Conservation (phyloP, 192 early-diverging fungal species). For the Pecoramyces ruminantium region DNA sequence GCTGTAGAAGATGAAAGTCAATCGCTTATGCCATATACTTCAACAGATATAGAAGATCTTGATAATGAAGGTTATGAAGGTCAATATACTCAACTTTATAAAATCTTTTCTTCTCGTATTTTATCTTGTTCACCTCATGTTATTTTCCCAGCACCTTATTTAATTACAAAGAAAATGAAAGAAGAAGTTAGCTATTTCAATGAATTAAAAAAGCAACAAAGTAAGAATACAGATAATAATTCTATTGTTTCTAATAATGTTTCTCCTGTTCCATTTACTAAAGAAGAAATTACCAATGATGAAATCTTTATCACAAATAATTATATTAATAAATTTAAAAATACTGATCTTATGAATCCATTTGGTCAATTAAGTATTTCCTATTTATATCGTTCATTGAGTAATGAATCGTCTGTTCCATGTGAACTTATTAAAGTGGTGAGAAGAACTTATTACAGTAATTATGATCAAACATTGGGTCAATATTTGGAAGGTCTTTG, state of each 20-base stretch:
- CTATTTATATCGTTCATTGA: neutral
- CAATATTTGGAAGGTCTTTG: slow-evolving; percentile 73
- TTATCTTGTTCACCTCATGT: slow-evolving; percentile 83
- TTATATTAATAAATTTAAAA: neutral
- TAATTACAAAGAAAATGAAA: slow-evolving; percentile 44
- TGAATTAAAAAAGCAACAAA: slow-evolving; percentile 1
- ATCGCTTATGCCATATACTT: neutral
- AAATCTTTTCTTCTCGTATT: slow-evolving; percentile 11
- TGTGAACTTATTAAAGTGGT: slow-evolving; percentile 9
- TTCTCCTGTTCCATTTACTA: neutral
- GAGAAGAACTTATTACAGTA: slow-evolving; percentile 25
- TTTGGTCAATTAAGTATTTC: slow-evolving; percentile 55
- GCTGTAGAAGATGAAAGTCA: neutral
- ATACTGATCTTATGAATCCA: slow-evolving; percentile 23
- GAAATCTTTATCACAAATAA: neutral
- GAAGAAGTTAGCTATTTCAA: slow-evolving; percentile 24
- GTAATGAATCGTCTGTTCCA: neutral
- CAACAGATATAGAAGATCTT: neutral
- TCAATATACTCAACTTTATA: neutral
- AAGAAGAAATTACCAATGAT: neutral
- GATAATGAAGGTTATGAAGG: neutral
- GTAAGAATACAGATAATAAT: neutral
- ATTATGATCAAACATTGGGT: slow-evolving; percentile 72
- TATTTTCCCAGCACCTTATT: slow-evolving; percentile 65
- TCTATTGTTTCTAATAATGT: neutral